Percentiles rank a stretch among this genome's conserved stretches.
Evolutionary conservation across 2,329 filamentous ascomycete genomes (phyloP).

Genomic region (Colletotrichum shisoi): DNA sequence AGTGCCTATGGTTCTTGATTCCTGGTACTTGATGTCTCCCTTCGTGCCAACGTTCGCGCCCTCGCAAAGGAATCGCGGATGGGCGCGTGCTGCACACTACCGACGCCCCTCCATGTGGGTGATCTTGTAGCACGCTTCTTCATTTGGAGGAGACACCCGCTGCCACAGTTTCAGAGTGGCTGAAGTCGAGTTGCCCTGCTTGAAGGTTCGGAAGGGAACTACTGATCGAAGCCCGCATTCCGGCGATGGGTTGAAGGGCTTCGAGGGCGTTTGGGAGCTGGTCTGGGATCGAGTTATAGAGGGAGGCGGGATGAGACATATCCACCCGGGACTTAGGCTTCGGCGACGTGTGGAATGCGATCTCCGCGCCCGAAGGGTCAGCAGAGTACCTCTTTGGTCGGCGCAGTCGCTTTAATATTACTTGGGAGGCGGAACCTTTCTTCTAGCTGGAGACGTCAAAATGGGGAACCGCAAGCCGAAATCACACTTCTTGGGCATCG

Average conservation of each 20-base stretch:
- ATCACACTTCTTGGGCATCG: background rate
- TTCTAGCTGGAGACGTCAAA: background rate
- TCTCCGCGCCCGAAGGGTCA: background rate
- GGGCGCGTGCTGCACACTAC: conserved; percentile 21
- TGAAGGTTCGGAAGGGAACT: conserved; percentile 16
- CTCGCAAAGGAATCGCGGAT: conserved; percentile 31
- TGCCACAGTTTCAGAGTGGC: conserved; percentile 22
- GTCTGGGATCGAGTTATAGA: conserved; percentile 21
- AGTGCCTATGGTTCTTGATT: conserved; percentile 8
- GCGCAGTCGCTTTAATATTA: background rate
- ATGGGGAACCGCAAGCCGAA: background rate
- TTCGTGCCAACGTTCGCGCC: conserved; percentile 35
- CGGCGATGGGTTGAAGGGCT: conserved; percentile 30
- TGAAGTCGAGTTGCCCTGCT: conserved; percentile 16
- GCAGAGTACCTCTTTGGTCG: conserved; percentile 1
- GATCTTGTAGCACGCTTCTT: conserved; percentile 14
- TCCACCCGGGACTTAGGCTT: conserved; percentile 19
- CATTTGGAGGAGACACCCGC: conserved; percentile 15
- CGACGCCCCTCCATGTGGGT: conserved; percentile 16
- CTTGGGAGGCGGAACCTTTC: background rate
- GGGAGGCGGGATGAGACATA: conserved; percentile 36
- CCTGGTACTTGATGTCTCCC: conserved; percentile 25
- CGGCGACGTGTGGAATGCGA: conserved; percentile 28
- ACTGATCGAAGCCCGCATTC: conserved; percentile 27
- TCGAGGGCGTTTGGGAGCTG: conserved; percentile 14